Evolutionary conservation across 73 alveolate species (phyloP), one percentile per base, ranked within the genome.

Genomic region (Effrenium voratum): DNA sequence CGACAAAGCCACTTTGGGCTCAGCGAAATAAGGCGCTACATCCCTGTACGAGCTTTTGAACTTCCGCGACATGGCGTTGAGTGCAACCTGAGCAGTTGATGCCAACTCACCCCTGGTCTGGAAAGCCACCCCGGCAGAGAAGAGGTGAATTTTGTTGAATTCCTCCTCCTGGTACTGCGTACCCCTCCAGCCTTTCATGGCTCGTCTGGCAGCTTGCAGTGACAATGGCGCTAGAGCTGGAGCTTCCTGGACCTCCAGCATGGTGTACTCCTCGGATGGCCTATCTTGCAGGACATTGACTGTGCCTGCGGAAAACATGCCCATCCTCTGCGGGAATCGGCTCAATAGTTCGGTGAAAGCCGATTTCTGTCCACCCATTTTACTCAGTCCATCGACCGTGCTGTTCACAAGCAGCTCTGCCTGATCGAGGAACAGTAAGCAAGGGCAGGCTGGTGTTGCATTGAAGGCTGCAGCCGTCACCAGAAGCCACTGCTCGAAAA

Each of bases 171-270:
- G 75, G 68, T 81, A 81, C 59, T 52, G 92, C 43, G 66, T 82
- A 77, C 93, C 93, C 45, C 72, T 68, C 93, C 93, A 83, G 41
- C 36, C 59, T 41, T 34, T 68, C 93, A 83, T 83, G 93, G 93
- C 93, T 41, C 19, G 36, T 34, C 28, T 52, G 68, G 75, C 92
- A 49, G 75, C 92, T n/a, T 81, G 75, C 12, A 49, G 59, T 47
- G 92, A 81, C 59, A 81, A 52, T 81, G 92, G 92, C 68, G n/a
- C n/a, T n/a, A 81, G 91, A 44, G 72, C 92, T 81, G 92, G 75
- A 8, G 47, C 30, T 22, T 44, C 40, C 66, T 47, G n/a, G 68
- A 83, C 60, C 46, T 36, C 52, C 49, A 83, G 93, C 66, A n/a
- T 44, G 24, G 93, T 83, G 93, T 83, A 83, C 80, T 52, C 93